Conservation (phyloP, 306 rosid genomes). For the Vicia sativa region DNA sequence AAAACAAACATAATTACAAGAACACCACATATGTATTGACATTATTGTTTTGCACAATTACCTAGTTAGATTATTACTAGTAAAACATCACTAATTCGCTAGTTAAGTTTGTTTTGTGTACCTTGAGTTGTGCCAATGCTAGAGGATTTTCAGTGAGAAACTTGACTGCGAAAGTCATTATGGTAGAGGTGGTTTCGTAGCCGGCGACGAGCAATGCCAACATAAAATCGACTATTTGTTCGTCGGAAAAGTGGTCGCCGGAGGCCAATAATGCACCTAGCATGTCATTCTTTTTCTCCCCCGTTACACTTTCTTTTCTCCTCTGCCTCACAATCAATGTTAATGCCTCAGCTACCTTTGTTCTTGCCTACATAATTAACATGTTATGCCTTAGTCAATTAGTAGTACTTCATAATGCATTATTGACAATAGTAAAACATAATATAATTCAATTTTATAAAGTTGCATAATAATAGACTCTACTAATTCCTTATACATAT, state of each 20-base stretch:
- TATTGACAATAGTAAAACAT: background rate
- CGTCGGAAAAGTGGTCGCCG: constrained; percentile 77
- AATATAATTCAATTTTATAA: background rate
- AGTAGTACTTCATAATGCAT: background rate
- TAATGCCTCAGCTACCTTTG: constrained; percentile 88
- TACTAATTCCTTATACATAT: no score
- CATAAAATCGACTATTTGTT: constrained; percentile 86
- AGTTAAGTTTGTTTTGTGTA: background rate
- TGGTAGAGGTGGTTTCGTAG: constrained; percentile 93
- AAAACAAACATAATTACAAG: background rate
- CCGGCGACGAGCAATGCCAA: constrained; percentile 97
- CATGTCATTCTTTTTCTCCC: constrained; percentile 72
- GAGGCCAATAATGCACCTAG: constrained; percentile 77
- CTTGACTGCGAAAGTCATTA: constrained; percentile 92
- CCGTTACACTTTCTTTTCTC: constrained; percentile 51
- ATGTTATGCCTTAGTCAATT: background rate
- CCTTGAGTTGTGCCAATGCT: constrained; percentile 91
- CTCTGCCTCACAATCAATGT: constrained; percentile 69
- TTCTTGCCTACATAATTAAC: constrained; percentile 61
- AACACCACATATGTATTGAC: background rate
- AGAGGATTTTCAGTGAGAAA: constrained; percentile 90
- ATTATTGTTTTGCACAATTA: background rate
- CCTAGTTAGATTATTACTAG: background rate
- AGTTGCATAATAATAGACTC: no score
- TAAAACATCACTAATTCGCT: background rate